A percentile compares a stretch with the other conserved stretches of the same genome.
phyloP scores from a whole-genome alignment of 2,329 filamentous ascomycete species.

The Diaporthe batatas region DNA sequence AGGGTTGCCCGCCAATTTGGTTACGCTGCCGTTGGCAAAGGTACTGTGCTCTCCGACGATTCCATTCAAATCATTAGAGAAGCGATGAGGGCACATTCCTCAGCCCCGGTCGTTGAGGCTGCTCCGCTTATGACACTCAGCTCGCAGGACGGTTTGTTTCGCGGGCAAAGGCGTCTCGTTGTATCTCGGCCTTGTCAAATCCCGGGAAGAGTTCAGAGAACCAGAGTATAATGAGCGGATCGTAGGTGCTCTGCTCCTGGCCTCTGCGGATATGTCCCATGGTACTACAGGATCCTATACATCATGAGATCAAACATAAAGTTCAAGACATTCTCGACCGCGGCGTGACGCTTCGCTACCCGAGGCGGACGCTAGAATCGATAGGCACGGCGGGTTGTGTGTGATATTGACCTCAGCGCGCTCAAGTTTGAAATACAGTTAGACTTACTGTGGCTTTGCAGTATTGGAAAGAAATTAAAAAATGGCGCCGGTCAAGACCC shows the following conservation, averaged over 20 bases:
- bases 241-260: not conserved
- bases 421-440: not conserved
- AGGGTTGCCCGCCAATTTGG: not conserved
- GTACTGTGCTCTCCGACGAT: not conserved
- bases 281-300: not conserved
- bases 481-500: too few relatives aligned
- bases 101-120: not conserved
- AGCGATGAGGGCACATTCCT: too few relatives aligned
- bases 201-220: not conserved
- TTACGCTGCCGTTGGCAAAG: not conserved
- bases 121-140: not conserved
- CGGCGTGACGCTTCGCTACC: not conserved
- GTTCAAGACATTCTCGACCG: not conserved
- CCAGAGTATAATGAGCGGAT: not conserved
- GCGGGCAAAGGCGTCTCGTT: constrained; percentile 2
- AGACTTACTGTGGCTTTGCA: too few relatives aligned
- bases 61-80: not conserved
- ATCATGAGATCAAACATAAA: not conserved
- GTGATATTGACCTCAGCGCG: not conserved
- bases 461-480: not conserved
- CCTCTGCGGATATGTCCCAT: not conserved
- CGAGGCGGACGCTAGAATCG: not conserved
- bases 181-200: not conserved
- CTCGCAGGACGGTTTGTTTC: too few relatives aligned
- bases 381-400: not conserved